Percentiles rank a stretch among this genome's conserved stretches.
phyloP scores from a whole-genome alignment of 176 grass and related monocot genomes.

The Phragmites australis region DNA sequence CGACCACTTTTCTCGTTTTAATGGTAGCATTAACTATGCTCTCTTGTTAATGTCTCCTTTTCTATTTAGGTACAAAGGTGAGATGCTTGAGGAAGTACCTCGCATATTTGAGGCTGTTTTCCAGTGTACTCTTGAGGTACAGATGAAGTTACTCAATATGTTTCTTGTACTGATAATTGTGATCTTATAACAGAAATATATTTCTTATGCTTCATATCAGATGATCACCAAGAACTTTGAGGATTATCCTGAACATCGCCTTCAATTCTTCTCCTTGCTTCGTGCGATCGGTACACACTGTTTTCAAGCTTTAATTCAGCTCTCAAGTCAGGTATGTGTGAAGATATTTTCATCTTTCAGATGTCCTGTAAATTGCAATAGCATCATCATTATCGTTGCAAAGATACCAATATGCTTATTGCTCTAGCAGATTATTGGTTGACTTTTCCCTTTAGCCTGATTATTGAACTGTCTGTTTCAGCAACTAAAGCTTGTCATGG shows the following conservation, averaged over 20 bases:
- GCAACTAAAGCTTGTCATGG: slow-evolving; percentile 79
- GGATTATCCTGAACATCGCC: slow-evolving; percentile 62
- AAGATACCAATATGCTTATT: background rate
- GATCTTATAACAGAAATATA: background rate
- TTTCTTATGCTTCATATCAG: slow-evolving; percentile 29
- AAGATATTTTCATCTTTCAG: slow-evolving; percentile 3
- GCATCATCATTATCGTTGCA: background rate
- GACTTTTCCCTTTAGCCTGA: slow-evolving; percentile 6
- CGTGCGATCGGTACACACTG: slow-evolving; percentile 65
- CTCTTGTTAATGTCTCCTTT: too few relatives aligned
- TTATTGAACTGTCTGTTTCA: slow-evolving; percentile 27
- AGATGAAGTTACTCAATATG: background rate
- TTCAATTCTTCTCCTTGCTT: slow-evolving; percentile 69
- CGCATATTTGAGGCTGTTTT: slow-evolving; percentile 22
- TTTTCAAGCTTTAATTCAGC: slow-evolving; percentile 66
- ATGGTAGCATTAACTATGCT: too few relatives aligned
- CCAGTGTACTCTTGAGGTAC: slow-evolving; percentile 44
- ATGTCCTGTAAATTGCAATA: background rate
- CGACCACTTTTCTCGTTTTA: too few relatives aligned
- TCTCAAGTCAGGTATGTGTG: slow-evolving; percentile 58
- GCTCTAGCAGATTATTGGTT: background rate
- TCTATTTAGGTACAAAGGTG: slow-evolving; percentile 13
- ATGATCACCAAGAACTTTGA: slow-evolving; percentile 64
- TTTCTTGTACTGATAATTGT: slow-evolving; percentile 15
- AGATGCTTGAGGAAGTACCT: slow-evolving; percentile 24